Conservation (phyloP, 2,329 filamentous ascomycete species). For the Alternaria viburni region DNA sequence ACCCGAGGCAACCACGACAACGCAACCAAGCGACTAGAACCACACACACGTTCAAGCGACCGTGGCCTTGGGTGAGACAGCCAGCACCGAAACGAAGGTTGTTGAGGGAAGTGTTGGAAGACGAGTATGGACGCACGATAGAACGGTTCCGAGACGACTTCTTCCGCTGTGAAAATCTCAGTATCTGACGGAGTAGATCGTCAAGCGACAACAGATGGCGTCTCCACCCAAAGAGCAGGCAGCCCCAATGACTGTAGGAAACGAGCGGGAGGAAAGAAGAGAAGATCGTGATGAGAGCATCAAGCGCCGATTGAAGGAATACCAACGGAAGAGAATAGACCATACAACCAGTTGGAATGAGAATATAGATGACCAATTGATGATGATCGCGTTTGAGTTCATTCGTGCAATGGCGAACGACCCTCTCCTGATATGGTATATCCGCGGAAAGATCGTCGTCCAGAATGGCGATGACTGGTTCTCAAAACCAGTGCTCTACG, state of each 20-base stretch:
- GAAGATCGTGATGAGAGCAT: neutral
- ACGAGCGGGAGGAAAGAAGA: neutral
- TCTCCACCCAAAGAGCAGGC: neutral
- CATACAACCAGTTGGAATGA: neutral
- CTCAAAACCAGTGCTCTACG: neutral
- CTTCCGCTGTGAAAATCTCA: neutral
- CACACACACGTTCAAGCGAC: neutral
- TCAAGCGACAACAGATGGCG: neutral
- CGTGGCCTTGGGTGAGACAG: neutral
- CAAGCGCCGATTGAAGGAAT: neutral
- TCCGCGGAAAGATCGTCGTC: neutral
- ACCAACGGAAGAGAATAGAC: neutral
- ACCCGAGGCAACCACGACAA: neutral
- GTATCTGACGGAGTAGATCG: neutral
- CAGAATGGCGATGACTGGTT: neutral
- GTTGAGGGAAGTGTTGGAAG: neutral
- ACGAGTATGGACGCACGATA: neutral
- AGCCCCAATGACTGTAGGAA: neutral
- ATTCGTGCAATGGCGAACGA: neutral
- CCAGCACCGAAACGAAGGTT: neutral
- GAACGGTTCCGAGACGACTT: neutral
- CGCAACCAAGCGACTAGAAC: neutral
- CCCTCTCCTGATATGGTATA: neutral
- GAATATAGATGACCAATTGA: neutral
- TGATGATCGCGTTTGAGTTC: neutral